phyloP scores from a whole-genome alignment of 352 stramenopile genomes.

The Phytopythium aichiense region DNA sequence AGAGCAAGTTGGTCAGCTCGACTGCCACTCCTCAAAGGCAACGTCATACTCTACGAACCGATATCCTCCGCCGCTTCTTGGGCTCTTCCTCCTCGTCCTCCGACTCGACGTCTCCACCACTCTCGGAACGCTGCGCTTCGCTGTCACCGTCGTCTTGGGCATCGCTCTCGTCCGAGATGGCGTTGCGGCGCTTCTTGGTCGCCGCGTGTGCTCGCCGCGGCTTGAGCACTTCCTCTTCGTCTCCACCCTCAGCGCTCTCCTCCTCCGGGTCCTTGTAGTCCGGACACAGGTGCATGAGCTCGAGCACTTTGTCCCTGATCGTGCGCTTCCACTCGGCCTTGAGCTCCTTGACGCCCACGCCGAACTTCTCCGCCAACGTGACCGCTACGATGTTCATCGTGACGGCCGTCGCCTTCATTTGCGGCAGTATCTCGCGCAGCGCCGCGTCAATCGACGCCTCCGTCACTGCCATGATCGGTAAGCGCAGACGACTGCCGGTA shows the following conservation, averaged over 20 bases:
- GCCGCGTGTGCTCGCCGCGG: constrained; percentile 1
- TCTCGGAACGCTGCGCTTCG: constrained; percentile 14
- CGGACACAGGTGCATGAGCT: constrained; percentile 37
- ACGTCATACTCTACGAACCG: constrained; percentile 16
- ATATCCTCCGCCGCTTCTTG: constrained; percentile 5
- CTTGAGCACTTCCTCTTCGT: constrained; percentile 15
- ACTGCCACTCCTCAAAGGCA: background rate
- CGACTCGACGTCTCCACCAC: constrained; percentile 17
- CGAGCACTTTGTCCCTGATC: constrained; percentile 44
- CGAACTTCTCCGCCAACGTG: constrained; percentile 45
- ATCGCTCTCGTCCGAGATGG: constrained; percentile 40
- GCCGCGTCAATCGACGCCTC: constrained; percentile 24
- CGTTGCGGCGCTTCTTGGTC: constrained; percentile 27
- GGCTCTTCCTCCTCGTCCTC: constrained; percentile 3
- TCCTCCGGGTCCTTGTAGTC: constrained; percentile 11
- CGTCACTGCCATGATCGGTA: constrained; percentile 10
- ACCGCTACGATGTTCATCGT: constrained; percentile 47
- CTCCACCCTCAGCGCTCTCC: constrained; percentile 13
- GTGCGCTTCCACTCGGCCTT: constrained; percentile 41
- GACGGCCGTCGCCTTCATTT: constrained; percentile 44
- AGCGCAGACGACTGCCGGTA: background rate
- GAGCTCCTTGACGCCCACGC: constrained; percentile 34
- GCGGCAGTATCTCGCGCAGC: constrained; percentile 50
- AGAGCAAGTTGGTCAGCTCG: background rate
- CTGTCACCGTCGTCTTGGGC: constrained; percentile 32